A percentile compares a stretch with the other conserved stretches of the same genome.
Evolutionary conservation across 495 filamentous ascomycete genomes (phyloP).

Genomic region (Trichoderma parareesei): DNA sequence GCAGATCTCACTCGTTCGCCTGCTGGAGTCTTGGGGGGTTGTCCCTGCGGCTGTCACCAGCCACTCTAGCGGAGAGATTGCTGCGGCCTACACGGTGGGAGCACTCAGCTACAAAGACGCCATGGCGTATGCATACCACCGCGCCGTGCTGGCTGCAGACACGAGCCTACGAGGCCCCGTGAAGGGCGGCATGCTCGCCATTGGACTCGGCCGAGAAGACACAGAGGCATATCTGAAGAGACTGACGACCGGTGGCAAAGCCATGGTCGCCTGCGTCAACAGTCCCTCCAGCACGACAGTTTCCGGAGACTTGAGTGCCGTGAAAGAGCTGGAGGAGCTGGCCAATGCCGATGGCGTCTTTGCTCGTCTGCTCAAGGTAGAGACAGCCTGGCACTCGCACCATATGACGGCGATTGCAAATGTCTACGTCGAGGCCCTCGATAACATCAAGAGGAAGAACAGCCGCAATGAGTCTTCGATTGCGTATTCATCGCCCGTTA

Average conservation of each 20-base stretch:
- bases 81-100: slow-evolving; percentile 24
- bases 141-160: slow-evolving; percentile 36
- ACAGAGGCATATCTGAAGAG: slow-evolving; percentile 28
- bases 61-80: slow-evolving; percentile 62
- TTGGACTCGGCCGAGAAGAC: slow-evolving; percentile 39
- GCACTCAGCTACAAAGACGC: slow-evolving; percentile 31
- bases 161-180: slow-evolving; percentile 32
- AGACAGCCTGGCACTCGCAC: slow-evolving; percentile 45
- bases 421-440: no score
- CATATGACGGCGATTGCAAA: slow-evolving; percentile 42
- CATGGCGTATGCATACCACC: slow-evolving; percentile 20
- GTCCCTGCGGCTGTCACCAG: slow-evolving; percentile 47
- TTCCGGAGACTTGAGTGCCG: slow-evolving; percentile 40
- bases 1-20: slow-evolving; percentile 46
- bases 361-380: slow-evolving; percentile 41
- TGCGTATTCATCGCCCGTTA: slow-evolving; percentile 28
- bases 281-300: slow-evolving; percentile 45
- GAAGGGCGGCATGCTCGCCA: slow-evolving; percentile 46
- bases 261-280: slow-evolving; percentile 47
- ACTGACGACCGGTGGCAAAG: slow-evolving; percentile 24
- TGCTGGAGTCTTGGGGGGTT: slow-evolving; percentile 47
- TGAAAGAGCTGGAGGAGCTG: slow-evolving; percentile 31
- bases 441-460: no score
- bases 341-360: slow-evolving; percentile 36
- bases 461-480: slow-evolving; percentile 31